Conservation (phyloP, 73 alveolate genomes). For the Blepharisma japonicum region DNA sequence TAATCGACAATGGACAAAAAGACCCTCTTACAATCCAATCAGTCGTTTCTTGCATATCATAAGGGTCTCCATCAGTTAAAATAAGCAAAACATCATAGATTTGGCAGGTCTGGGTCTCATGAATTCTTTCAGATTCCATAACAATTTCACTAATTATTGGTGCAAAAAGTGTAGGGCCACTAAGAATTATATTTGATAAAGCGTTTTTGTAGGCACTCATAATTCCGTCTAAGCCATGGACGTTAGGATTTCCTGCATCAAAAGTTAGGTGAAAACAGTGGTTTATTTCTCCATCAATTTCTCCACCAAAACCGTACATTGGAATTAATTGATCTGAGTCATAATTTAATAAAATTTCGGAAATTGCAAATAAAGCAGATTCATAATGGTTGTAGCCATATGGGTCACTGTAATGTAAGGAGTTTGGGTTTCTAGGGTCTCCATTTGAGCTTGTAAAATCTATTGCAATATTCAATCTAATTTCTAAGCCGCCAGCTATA, state of each 20-base stretch:
- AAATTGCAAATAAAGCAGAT: slow-evolving; percentile 58
- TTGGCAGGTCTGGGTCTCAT: slow-evolving; percentile 24
- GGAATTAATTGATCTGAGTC: slow-evolving; percentile 68
- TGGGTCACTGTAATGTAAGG: slow-evolving; percentile 61
- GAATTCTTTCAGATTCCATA: neutral
- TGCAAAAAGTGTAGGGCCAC: slow-evolving; percentile 70
- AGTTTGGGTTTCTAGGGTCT: slow-evolving; percentile 43
- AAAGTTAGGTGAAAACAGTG: slow-evolving; percentile 62
- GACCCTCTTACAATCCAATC: slow-evolving; percentile 59
- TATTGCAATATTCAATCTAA: slow-evolving; percentile 68
- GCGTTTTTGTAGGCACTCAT: slow-evolving; percentile 43
- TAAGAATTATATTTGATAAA: slow-evolving; percentile 36
- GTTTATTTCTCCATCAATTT: neutral
- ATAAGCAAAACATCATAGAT: slow-evolving; percentile 68
- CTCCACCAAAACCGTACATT: slow-evolving; percentile 72
- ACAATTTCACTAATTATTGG: slow-evolving; percentile 45
- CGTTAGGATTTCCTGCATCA: slow-evolving; percentile 54
- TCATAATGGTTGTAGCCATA: slow-evolving; percentile 48
- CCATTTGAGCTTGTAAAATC: slow-evolving; percentile 84
- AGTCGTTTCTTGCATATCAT: slow-evolving; percentile 75
- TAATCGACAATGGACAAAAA: slow-evolving; percentile 74
- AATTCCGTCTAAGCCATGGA: slow-evolving; percentile 50
- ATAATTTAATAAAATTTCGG: slow-evolving; percentile 59
- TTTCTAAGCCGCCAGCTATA: slow-evolving; percentile 55
- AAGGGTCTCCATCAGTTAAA: slow-evolving; percentile 88